Conservation (phyloP, 805 yeast species). For the Candida vartiovaarae region DNA sequence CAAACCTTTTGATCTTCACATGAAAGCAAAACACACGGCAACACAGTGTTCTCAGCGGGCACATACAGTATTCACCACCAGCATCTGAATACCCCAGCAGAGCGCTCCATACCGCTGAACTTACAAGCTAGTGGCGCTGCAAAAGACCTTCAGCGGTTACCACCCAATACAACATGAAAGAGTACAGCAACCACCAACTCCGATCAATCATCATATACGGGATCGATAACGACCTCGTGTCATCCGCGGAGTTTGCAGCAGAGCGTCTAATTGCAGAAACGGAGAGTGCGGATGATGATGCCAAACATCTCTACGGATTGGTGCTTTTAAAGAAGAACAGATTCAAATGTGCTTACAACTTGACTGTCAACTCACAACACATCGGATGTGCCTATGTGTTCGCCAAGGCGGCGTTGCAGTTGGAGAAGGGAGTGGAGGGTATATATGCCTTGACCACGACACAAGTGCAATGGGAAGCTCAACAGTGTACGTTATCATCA, state of each 20-base stretch:
- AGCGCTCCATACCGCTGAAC: no score
- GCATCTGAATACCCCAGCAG: no score
- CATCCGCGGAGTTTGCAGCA: conserved; percentile 80
- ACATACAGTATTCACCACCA: no score
- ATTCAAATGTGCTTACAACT: conserved; percentile 54
- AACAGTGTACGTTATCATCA: conserved; percentile 8
- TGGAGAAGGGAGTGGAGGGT: conserved; percentile 56
- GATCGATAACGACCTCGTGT: conserved; percentile 58
- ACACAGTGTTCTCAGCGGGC: no score
- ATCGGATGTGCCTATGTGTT: conserved; percentile 72
- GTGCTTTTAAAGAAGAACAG: conserved; percentile 53
- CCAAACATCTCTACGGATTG: conserved; percentile 63
- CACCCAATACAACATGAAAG: conserved; percentile 5
- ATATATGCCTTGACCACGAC: conserved; percentile 40
- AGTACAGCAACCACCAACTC: conserved; percentile 33
- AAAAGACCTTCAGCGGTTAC: no score
- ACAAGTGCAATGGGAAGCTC: conserved; percentile 30
- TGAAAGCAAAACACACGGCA: no score
- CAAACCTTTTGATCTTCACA: no score
- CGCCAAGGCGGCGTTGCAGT: conserved; percentile 56
- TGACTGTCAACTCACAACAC: conserved; percentile 42
- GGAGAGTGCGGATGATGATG: conserved; percentile 31
- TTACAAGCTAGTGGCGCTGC: no score
- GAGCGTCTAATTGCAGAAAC: conserved; percentile 71
- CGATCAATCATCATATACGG: conserved; percentile 60